Conservation (phyloP, 164 flowering plant species). For the Magnolia kwangsiensis region DNA sequence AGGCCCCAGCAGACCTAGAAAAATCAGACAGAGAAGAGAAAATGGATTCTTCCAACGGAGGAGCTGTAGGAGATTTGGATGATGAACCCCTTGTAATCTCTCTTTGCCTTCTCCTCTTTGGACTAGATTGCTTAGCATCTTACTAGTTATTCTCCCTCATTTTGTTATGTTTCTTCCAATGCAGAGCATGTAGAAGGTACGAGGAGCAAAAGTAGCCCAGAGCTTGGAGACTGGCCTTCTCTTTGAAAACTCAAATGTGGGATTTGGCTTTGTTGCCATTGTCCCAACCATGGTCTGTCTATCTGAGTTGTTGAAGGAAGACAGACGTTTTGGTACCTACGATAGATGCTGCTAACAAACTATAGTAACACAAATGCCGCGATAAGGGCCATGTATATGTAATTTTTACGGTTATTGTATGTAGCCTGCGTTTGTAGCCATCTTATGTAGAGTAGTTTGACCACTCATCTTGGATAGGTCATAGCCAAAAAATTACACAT, state of each 20-base stretch:
- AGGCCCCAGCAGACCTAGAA: constrained; percentile 20
- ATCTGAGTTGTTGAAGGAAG: background rate
- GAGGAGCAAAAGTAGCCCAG: constrained; percentile 11
- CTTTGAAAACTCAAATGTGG: background rate
- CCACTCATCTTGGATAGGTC: background rate
- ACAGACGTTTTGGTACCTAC: background rate
- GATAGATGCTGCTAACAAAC: background rate
- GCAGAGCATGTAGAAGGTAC: constrained; percentile 66
- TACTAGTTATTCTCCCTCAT: background rate
- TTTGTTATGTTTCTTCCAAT: constrained; percentile 7
- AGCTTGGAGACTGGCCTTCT: background rate
- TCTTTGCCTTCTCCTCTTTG: background rate
- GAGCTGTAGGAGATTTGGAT: constrained; percentile 45
- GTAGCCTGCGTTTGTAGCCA: background rate
- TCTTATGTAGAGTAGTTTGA: background rate
- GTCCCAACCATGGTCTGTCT: background rate
- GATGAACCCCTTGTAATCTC: constrained; percentile 64
- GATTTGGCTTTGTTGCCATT: background rate
- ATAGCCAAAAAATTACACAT: background rate
- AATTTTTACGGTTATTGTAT: background rate
- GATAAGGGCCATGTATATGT: background rate
- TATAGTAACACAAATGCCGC: background rate
- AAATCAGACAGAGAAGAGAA: constrained; percentile 20
- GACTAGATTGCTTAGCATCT: background rate
- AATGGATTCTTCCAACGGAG: constrained; percentile 19